Conservation (phyloP, 1,284 basidiomycete genomes). For the Cryptococcus sp. region DNA sequence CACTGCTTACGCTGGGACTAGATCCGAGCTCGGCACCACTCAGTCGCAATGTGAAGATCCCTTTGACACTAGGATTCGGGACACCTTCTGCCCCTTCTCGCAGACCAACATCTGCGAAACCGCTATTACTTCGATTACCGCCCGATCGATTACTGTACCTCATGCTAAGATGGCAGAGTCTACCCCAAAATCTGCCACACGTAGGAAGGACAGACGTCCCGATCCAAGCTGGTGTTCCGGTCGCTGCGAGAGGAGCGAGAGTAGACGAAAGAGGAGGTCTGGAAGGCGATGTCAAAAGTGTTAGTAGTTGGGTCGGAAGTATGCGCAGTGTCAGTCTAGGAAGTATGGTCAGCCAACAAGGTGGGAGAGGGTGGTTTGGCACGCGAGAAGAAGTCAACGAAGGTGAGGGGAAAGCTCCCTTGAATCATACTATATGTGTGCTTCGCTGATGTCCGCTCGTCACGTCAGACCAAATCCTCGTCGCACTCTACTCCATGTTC, state of each 20-base stretch:
- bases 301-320: constrained; percentile 52
- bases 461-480: constrained; percentile 40
- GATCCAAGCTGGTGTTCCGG: constrained; percentile 38
- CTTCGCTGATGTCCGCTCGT: constrained; percentile 6
- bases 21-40: constrained; percentile 49
- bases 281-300: constrained; percentile 50
- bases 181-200: constrained; percentile 40
- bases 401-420: constrained; percentile 30
- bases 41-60: constrained; percentile 39
- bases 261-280: constrained; percentile 12
- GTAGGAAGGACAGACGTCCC: constrained; percentile 50
- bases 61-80: constrained; percentile 49
- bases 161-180: constrained; percentile 47
- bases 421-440: background rate
- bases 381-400: constrained; percentile 44
- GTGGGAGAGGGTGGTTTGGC: constrained; percentile 36
- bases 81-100: constrained; percentile 17
- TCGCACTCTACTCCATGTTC: constrained; percentile 49
- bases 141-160: constrained; percentile 52
- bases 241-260: constrained; percentile 36
- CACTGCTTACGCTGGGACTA: constrained; percentile 50
- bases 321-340: constrained; percentile 47
- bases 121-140: constrained; percentile 48
- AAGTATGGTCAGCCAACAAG: constrained; percentile 19
- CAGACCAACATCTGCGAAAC: constrained; percentile 25